phyloP scores from a whole-genome alignment of 2,329 filamentous ascomycete genomes.

The Epichloe hybrida region DNA sequence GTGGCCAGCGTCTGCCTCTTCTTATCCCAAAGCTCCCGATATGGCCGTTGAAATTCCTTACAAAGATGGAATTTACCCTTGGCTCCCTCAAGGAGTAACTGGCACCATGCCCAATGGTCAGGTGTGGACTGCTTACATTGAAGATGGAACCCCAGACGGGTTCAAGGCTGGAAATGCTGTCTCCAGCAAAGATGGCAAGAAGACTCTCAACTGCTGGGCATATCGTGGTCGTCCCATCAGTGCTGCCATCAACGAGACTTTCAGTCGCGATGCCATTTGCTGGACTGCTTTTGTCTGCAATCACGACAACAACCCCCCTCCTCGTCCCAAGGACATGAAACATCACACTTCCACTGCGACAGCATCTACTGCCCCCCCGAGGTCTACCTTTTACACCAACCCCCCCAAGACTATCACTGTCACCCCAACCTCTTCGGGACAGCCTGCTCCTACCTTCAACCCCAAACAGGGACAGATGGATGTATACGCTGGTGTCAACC shows the following conservation, averaged over 20 bases:
- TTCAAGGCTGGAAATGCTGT: constrained; percentile 26
- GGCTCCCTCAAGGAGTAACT: constrained; percentile 23
- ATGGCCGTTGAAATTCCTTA: constrained; percentile 27
- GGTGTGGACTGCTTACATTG: constrained; percentile 28
- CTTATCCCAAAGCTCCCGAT: constrained; percentile 23
- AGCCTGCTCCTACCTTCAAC: constrained; percentile 18
- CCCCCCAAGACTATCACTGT: constrained; percentile 13
- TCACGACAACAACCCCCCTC: constrained; percentile 20
- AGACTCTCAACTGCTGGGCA: constrained; percentile 27
- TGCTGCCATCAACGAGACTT: constrained; percentile 24
- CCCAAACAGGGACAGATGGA: constrained; percentile 18
- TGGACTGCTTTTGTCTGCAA: constrained; percentile 30
- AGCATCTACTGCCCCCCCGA: constrained; percentile 20
- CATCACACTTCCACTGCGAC: constrained; percentile 21
- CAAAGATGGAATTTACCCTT: constrained; percentile 25
- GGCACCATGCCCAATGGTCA: constrained; percentile 25
- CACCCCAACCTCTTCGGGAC: constrained; percentile 11
- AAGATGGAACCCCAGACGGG: constrained; percentile 26
- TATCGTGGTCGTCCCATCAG: constrained; percentile 28
- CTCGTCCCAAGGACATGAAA: constrained; percentile 22
- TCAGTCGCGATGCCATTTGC: constrained; percentile 23
- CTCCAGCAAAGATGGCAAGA: constrained; percentile 25
- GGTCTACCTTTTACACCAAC: constrained; percentile 20
- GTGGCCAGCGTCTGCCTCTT: constrained; percentile 22
- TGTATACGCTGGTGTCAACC: constrained; percentile 20